Percentiles rank a stretch among this genome's conserved stretches.
Conservation (phyloP, 2,329 filamentous ascomycete genomes). For the Mariannaea sp. region DNA sequence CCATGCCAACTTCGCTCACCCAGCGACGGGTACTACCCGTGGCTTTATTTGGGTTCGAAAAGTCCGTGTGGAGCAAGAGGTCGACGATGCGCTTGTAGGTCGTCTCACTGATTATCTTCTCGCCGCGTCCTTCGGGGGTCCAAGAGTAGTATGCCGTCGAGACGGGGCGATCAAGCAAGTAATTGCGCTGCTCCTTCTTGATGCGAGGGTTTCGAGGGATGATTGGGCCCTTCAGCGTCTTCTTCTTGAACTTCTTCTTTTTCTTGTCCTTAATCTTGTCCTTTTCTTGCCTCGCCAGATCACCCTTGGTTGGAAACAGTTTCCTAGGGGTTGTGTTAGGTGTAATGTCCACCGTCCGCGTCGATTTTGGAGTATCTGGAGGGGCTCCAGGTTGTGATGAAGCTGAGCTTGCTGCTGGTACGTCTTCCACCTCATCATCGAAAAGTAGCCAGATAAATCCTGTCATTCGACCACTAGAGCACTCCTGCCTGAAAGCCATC, state of each 20-base stretch:
- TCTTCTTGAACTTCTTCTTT: slow-evolving; percentile 48
- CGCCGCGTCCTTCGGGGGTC: slow-evolving; percentile 65
- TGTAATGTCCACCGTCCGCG: slow-evolving; percentile 32
- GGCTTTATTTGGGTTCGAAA: slow-evolving; percentile 67
- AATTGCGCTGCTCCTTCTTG: slow-evolving; percentile 61
- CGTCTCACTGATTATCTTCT: slow-evolving; percentile 64
- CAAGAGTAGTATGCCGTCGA: slow-evolving; percentile 68
- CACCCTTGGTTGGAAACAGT: slow-evolving; percentile 38
- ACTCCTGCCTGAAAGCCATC: slow-evolving; percentile 97
- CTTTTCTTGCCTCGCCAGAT: slow-evolving; percentile 14
- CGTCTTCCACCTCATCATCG: slow-evolving; percentile 53
- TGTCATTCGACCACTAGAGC: slow-evolving; percentile 87
- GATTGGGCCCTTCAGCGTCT: slow-evolving; percentile 62
- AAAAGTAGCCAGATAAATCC: slow-evolving; percentile 96
- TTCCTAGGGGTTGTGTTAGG: slow-evolving; percentile 43
- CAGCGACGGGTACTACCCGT: slow-evolving; percentile 70
- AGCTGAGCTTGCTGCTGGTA: slow-evolving; percentile 12
- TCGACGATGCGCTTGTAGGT: slow-evolving; percentile 72
- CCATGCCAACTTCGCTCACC: slow-evolving; percentile 67
- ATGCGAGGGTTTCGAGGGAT: slow-evolving; percentile 66
- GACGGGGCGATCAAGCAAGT: slow-evolving; percentile 54
- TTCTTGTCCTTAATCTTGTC: slow-evolving; percentile 39
- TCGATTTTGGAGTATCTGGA: slow-evolving; percentile 43
- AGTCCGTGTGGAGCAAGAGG: slow-evolving; percentile 74
- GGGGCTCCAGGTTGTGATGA: slow-evolving; percentile 28